Evolutionary conservation across 2,329 filamentous ascomycete species (phyloP), one percentile per base, ranked within the genome.

Genomic region (Talaromyces albobiverticillius): DNA sequence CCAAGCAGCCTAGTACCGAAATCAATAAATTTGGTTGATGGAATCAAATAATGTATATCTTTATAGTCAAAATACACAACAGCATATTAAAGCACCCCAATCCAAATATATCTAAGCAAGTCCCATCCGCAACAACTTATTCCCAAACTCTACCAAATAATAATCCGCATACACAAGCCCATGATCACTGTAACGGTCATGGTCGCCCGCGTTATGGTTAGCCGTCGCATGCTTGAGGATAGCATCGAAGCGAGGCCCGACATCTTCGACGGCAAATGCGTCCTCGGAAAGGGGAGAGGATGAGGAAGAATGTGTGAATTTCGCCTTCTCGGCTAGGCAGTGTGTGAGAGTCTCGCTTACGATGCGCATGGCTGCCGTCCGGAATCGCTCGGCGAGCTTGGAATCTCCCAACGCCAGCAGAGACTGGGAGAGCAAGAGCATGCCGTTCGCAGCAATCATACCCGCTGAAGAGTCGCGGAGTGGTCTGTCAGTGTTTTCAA

Each of bases 161-260:
- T 75, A 76, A 56, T 76, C 73, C 2, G 69, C 73, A 64, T 75
- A 76, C 3, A 75, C 72, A 22, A 76, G 57, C 2, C 73, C 72
- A 60, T 74, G 71, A 54, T 75, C 67, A 42, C 62, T 64, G 38
- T 73, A 74, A 38, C 70, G 70, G 52, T 61, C 62, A 45, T 65
- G 64, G 10, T 67, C 71, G 60, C 70, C 60, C 34, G 64, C 62
- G 47, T 75, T 74, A 58, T 70, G 67, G 43, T 74, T 74, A 8
- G 67, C 67, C 10, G 71, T 73, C 6, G 67, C 67, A 55, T 74
- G 66, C 45, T 68, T 63, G 43, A 75, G 53, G 29, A 75, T 69
- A 1, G 68, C 62, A 51, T 72, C 69, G 47, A 72, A 73, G 3
- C 61, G 54, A 9, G 61, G 64, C 26, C 66, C 63, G 13, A 59